Evolutionary conservation across 2,329 filamentous ascomycete genomes (phyloP).

Genomic region (Thyridium curvatum): DNA sequence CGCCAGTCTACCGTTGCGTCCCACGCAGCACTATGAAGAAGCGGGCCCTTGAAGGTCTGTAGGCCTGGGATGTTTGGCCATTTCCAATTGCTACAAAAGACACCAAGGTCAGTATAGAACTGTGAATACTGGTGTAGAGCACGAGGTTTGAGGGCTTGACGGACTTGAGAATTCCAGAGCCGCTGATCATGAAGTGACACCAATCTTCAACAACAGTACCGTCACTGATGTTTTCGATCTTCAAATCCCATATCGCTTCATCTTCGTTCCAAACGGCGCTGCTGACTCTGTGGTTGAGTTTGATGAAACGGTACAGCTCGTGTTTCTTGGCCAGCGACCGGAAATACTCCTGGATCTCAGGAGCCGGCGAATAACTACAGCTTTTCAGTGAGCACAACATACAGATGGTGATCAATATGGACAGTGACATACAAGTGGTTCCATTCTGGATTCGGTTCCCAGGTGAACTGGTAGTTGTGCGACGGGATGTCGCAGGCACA

Average conservation of each 20-base stretch:
- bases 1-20: slow-evolving; percentile 39
- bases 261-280: slow-evolving; percentile 5
- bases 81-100: slow-evolving; percentile 29
- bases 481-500: slow-evolving; percentile 34
- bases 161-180: slow-evolving; percentile 38
- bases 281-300: slow-evolving; percentile 1
- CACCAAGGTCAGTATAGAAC: too few species aligned
- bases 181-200: slow-evolving; percentile 41
- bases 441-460: slow-evolving; percentile 48
- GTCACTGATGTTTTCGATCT: slow-evolving; percentile 12
- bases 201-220: slow-evolving; percentile 22
- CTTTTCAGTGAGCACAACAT: too few species aligned
- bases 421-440: slow-evolving; percentile 13
- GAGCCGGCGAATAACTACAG: slow-evolving; percentile 14
- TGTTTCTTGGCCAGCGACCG: slow-evolving; percentile 3
- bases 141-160: too few species aligned
- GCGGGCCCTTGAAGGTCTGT: slow-evolving; percentile 40
- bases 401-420: too few species aligned
- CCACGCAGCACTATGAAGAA: slow-evolving; percentile 53
- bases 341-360: slow-evolving; percentile 33
- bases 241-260: slow-evolving; percentile 1
- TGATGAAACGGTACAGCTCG: slow-evolving; percentile 3
- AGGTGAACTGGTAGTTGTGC: slow-evolving; percentile 18
- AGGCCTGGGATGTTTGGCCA: slow-evolving; percentile 47
- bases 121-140: too few species aligned